Evolutionary conservation across 441 rosid genomes (phyloP).

Genomic region (Bocquillonia castaneifolia): DNA sequence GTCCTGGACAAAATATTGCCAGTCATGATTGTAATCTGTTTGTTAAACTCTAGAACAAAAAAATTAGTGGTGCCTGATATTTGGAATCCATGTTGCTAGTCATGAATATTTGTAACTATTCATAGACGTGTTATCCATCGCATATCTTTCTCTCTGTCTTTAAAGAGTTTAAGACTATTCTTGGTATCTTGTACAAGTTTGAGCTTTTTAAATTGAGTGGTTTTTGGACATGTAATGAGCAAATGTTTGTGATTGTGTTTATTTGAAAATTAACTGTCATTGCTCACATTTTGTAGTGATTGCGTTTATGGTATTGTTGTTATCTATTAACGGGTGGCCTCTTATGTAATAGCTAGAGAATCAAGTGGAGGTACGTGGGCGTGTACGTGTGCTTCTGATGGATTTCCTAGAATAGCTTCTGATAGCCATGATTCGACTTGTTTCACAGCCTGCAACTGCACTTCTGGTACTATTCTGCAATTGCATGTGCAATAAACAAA

Average conservation of each 20-base stretch:
- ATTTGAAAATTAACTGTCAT: background rate
- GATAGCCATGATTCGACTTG: slow-evolving; percentile 45
- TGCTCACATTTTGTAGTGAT: background rate
- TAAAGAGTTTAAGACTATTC: no score
- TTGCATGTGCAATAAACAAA: no score
- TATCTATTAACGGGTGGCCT: slow-evolving; percentile 13
- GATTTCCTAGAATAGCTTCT: slow-evolving; percentile 58
- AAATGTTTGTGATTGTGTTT: background rate
- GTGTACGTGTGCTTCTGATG: slow-evolving; percentile 63
- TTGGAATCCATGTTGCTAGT: no score
- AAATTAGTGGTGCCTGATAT: no score
- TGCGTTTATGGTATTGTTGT: background rate
- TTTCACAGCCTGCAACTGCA: slow-evolving; percentile 82
- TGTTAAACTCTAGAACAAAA: no score
- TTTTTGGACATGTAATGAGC: no score
- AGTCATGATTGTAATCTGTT: no score
- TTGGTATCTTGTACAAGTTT: no score
- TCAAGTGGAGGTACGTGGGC: slow-evolving; percentile 48
- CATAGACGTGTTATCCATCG: background rate
- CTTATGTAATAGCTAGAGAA: slow-evolving; percentile 31
- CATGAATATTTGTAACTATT: no score
- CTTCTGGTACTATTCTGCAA: slow-evolving; percentile 57
- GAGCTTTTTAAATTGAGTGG: no score
- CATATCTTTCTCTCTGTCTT: background rate
- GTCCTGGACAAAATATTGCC: no score